phyloP scores from a whole-genome alignment of 805 yeast genomes.

The Ogataea corticis region DNA sequence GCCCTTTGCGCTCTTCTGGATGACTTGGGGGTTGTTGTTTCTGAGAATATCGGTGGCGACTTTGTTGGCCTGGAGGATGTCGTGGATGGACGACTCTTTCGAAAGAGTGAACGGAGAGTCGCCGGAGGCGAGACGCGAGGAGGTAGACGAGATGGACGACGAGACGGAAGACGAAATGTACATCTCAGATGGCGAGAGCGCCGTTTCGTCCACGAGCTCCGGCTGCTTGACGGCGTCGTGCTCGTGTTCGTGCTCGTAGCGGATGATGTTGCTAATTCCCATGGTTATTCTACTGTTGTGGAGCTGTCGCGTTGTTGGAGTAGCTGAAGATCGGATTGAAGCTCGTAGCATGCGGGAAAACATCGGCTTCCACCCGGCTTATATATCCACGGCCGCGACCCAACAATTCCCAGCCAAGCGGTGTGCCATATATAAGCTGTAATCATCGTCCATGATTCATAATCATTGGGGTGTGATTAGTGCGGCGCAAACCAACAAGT shows the following conservation, averaged over 20 bases:
- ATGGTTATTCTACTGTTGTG: slow-evolving; percentile 11
- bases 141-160: slow-evolving; percentile 10
- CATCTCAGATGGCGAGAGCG: neutral
- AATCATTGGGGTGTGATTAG: neutral
- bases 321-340: neutral
- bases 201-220: slow-evolving; percentile 1
- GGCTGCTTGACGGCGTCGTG: slow-evolving; percentile 1
- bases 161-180: slow-evolving; percentile 9
- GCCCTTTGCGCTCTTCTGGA: slow-evolving; percentile 71
- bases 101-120: slow-evolving; percentile 44
- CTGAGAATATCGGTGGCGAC: slow-evolving; percentile 47
- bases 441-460: slow-evolving; percentile 1
- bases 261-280: slow-evolving; percentile 28
- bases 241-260: slow-evolving; percentile 28
- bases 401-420: neutral
- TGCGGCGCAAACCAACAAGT: neutral
- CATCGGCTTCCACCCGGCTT: slow-evolving; percentile 1
- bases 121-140: neutral
- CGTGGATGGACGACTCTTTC: slow-evolving; percentile 49
- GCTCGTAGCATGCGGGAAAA: neutral
- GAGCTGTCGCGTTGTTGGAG: neutral
- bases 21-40: slow-evolving; percentile 53
- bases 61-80: slow-evolving; percentile 49
- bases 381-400: neutral
- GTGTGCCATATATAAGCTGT: neutral